A percentile compares a stretch with the other conserved stretches of the same genome.
These are phyloP conservation scores for Coniella lustricola DNA, from an alignment of 2,329 filamentous ascomycete species.

Conservation along the genomic window DNA sequence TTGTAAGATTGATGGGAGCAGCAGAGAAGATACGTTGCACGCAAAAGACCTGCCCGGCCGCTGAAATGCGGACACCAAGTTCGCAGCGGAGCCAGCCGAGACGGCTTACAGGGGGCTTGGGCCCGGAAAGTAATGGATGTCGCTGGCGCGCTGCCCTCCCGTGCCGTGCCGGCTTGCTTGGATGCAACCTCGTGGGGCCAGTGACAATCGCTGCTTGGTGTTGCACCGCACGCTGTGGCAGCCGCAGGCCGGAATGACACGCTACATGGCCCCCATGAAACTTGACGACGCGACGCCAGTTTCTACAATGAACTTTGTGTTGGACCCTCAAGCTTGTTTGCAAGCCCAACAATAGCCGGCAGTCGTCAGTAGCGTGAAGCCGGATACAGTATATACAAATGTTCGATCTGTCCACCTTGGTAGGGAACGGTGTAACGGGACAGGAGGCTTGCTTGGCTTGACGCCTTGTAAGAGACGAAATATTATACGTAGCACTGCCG, in stretches of 20 bases:
- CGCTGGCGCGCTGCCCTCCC: neutral
- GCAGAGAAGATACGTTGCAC: too few relatives aligned
- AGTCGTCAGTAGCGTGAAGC: too few relatives aligned
- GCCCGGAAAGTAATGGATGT: neutral
- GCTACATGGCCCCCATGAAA: neutral
- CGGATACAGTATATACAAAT: too few relatives aligned
- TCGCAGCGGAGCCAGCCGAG: neutral
- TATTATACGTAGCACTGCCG: neutral
- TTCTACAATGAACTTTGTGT: too few relatives aligned
- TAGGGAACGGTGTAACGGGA: too few relatives aligned
- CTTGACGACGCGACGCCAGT: neutral
- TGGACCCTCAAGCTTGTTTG: too few relatives aligned
- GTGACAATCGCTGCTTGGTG: neutral
- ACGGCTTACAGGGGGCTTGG: neutral
- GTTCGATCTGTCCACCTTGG: too few relatives aligned
- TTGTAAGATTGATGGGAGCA: neutral
- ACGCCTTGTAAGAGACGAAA: neutral
- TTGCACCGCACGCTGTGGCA: conserved; percentile 4
- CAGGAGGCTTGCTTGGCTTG: too few relatives aligned
- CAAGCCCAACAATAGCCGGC: too few relatives aligned
- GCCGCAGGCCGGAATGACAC: conserved; percentile 3
- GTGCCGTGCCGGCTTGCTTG: neutral
- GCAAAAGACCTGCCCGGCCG: neutral
- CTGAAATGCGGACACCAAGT: neutral
- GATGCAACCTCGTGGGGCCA: neutral